Base-by-base conservation (phyloP, 345 rosid species). In the Ailanthus altissimus region DNA sequence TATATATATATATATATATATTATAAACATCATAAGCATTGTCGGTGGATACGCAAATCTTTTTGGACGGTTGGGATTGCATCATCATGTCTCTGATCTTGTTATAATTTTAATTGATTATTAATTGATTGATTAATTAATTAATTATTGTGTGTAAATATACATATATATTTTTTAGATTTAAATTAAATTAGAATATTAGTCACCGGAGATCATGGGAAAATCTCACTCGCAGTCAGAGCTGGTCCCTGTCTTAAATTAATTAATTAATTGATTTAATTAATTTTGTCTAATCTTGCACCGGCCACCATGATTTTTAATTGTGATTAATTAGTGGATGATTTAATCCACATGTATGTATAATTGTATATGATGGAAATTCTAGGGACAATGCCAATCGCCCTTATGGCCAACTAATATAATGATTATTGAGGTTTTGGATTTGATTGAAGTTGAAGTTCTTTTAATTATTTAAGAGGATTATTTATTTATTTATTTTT, bases 11-110 rank as follows among this genome's bases (percentile, higher is more conserved):
- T n/a, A n/a, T n/a, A n/a, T n/a, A n/a, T 26, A 5, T 53, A 20
- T 32, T 62, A 62, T 56, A 38, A 32, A 28, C 4, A 12, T 8
- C 26, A 36, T 25, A 36, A 67, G 65, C 47, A 42, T 49, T 67
- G 78, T 76, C 79, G 82, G 88, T 71, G 82, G 88, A 85, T 85
- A 83, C 67, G 88, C 69, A 68, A 62, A 81, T 83, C 85, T 81
- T 64, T 21, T 14, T 79, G 83, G 83, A 79, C 84, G 82, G 83
- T 72, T 60, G 77, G 70, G 82, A 81, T 79, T 62, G 73, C 68
- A 57, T 73, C 58, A 67, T 32, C 23, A 20, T n/a, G 6, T 25
- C 14, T 8, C 5, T 42, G 25, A 9, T 70, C 60, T n/a, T 72
- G 14, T 56, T n/a, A 25, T 5, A 25, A 0, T 26, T 23, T 47